These are phyloP conservation scores for Cryptococcus wingfieldii DNA, from an alignment of 1,284 basidiomycete species.

Conservation along the genomic window DNA sequence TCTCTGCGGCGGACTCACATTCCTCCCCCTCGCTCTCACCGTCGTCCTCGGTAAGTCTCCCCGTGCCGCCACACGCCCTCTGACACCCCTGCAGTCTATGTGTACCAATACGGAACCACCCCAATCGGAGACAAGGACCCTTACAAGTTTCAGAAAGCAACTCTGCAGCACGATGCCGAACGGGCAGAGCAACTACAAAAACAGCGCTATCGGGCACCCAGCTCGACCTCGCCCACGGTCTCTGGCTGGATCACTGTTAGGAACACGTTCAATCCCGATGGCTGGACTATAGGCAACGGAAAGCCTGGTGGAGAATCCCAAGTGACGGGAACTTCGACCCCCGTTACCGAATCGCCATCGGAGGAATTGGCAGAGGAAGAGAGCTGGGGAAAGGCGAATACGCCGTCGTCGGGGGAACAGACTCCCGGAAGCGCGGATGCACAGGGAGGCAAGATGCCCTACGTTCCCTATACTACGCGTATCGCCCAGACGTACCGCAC, in stretches of 20 bases:
- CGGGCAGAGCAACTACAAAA: constrained; percentile 27
- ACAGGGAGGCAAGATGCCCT: too few species aligned
- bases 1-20: constrained; percentile 78
- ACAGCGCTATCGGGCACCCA: background rate
- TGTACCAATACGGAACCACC: constrained; percentile 64
- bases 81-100: constrained; percentile 15
- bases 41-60: constrained; percentile 50
- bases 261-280: constrained; percentile 60
- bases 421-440: too few species aligned
- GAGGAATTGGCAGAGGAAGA: constrained; percentile 1
- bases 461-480: constrained; percentile 18
- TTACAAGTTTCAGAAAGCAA: constrained; percentile 49
- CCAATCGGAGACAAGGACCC: constrained; percentile 62
- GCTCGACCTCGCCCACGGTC: background rate
- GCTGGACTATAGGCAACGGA: background rate
- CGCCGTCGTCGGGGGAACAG: too few species aligned
- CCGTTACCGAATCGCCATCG: constrained; percentile 55
- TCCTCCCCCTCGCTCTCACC: constrained; percentile 68
- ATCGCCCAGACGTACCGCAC: constrained; percentile 41
- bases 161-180: constrained; percentile 32
- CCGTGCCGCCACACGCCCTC: background rate
- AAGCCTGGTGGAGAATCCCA: constrained; percentile 2
- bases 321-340: too few species aligned
- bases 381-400: background rate
- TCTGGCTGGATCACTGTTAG: constrained; percentile 72